Base-by-base conservation (phyloP, 306 rosid genomes). In the Prosopis cineraria region DNA sequence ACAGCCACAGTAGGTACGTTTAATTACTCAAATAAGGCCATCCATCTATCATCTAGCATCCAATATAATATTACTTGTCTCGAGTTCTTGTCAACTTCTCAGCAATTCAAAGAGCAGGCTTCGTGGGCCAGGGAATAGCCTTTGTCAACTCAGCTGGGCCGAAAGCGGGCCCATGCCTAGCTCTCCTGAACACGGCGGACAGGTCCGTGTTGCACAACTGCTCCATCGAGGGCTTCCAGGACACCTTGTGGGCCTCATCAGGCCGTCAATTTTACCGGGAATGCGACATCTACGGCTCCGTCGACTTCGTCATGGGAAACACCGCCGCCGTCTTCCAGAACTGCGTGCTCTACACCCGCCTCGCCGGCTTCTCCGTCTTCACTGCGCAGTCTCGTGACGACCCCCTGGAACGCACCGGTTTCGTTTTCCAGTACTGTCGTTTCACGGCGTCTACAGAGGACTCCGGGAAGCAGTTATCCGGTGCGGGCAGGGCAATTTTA, bases 1-100 rank as follows among this genome's bases (percentile, higher is more conserved):
- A 68, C 37, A 1, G 73, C 73, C 20, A 68, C 73, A 2, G 3
- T 43, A 25, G 73, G 73, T 68, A n/a, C n/a, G n/a, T n/a, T n/a
- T n/a, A n/a, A n/a, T n/a, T n/a, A n/a, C n/a, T n/a, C n/a, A n/a
- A n/a, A n/a, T n/a, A n/a, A n/a, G n/a, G n/a, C n/a, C n/a, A n/a
- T n/a, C n/a, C n/a, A n/a, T n/a, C n/a, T n/a, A n/a, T n/a, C n/a
- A n/a, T n/a, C n/a, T n/a, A n/a, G n/a, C n/a, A n/a, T n/a, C n/a
- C n/a, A n/a, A n/a, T n/a, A n/a, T n/a, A n/a, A n/a, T n/a, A n/a
- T n/a, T n/a, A n/a, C n/a, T n/a, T n/a, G n/a, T n/a, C n/a, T n/a
- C n/a, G n/a, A n/a, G n/a, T n/a, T n/a, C n/a, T n/a, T n/a, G n/a
- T n/a, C n/a, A n/a, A n/a, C 34, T 31, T 31, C 24, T 55, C 62